Evolutionary conservation across 116 monocot species (phyloP).

Genomic region (Dioscorea cayenensis): DNA sequence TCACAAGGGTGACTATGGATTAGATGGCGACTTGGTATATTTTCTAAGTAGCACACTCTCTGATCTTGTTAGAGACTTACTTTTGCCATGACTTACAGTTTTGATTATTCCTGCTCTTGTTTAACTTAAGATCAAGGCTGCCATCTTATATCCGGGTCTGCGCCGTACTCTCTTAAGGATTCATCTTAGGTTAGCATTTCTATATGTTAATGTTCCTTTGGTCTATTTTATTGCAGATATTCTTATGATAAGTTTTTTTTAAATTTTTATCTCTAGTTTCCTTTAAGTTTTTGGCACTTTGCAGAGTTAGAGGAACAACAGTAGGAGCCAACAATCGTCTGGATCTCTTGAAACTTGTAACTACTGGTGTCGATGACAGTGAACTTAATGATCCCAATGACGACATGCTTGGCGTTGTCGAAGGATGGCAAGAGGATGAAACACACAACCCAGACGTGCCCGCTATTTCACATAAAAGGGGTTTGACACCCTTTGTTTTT

Average conservation of each 20-base stretch:
- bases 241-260: conserved; percentile 1
- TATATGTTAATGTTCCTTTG: background rate
- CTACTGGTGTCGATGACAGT: conserved; percentile 60
- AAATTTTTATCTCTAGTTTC: background rate
- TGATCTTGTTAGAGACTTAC: background rate
- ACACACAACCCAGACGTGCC: conserved; percentile 92
- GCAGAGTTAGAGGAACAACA: conserved; percentile 78
- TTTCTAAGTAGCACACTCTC: background rate
- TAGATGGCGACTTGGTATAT: conserved; percentile 53
- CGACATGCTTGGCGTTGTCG: conserved; percentile 46
- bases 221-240: background rate
- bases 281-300: conserved; percentile 5
- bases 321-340: conserved; percentile 77
- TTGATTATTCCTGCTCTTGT: background rate
- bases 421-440: conserved; percentile 78
- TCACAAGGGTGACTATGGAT: conserved; percentile 63
- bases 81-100: background rate
- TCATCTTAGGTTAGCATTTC: conserved; percentile 43
- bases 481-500: conserved; percentile 84
- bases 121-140: conserved; percentile 50
- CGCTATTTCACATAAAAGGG: conserved; percentile 78
- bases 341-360: conserved; percentile 66
- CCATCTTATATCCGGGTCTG: conserved; percentile 58
- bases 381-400: conserved; percentile 40
- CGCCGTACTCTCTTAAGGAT: conserved; percentile 68